A percentile compares a stretch with the other conserved stretches of the same genome.
These are phyloP conservation scores for Striga hermonthica DNA, from an alignment of 305 asterid species.

Conservation along the genomic window DNA sequence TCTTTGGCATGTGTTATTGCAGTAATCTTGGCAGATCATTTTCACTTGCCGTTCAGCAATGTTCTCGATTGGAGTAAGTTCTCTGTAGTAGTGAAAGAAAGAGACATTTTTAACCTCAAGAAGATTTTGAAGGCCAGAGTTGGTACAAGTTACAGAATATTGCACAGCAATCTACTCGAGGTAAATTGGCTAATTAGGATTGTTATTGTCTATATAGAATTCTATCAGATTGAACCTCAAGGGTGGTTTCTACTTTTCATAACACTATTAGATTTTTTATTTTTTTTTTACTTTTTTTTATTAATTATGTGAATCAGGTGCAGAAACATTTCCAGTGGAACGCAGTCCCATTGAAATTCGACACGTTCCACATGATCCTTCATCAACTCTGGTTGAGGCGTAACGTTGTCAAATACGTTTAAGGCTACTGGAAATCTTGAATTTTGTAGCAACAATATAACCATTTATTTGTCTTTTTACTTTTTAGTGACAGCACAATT, in stretches of 20 bases:
- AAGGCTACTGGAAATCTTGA: too few species aligned
- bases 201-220: too few species aligned
- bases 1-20: background rate
- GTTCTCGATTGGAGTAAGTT: slow-evolving; percentile 31
- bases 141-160: slow-evolving; percentile 7
- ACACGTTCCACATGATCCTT: slow-evolving; percentile 34
- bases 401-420: slow-evolving; percentile 13
- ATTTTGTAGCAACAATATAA: too few species aligned
- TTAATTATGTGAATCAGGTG: slow-evolving; percentile 16
- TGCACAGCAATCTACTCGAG: slow-evolving; percentile 27
- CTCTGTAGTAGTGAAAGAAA: slow-evolving; percentile 25
- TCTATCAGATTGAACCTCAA: background rate
- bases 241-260: too few species aligned
- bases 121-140: slow-evolving; percentile 27
- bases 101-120: slow-evolving; percentile 13
- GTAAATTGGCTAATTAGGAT: background rate
- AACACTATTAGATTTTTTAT: too few species aligned
- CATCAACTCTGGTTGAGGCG: slow-evolving; percentile 33
- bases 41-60: slow-evolving; percentile 29
- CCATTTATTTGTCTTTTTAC: too few species aligned
- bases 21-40: slow-evolving; percentile 34
- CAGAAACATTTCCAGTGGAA: slow-evolving; percentile 34
- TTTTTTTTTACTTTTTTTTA: too few species aligned
- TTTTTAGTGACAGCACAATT: too few species aligned
- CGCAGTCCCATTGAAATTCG: slow-evolving; percentile 23